These are phyloP conservation scores for Trichosanthes cucumerina DNA, from an alignment of 306 rosid species.

Conservation along the genomic window DNA sequence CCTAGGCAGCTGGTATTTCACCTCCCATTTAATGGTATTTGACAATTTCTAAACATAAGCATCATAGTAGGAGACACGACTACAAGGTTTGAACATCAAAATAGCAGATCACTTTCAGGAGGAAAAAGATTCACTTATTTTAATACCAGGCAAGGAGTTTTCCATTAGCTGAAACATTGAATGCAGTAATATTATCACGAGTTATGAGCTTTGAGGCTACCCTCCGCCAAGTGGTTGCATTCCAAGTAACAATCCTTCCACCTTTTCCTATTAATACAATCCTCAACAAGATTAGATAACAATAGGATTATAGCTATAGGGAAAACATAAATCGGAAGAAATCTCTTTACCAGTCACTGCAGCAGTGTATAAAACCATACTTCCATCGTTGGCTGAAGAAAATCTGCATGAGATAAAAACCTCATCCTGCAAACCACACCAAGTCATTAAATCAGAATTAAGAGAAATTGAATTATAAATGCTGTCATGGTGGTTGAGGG, in stretches of 20 bases:
- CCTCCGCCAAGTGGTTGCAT: slow-evolving; percentile 69
- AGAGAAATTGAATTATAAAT: not conserved
- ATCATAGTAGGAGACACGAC: not conserved
- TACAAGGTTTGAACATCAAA: not conserved
- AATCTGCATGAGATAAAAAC: slow-evolving; percentile 64
- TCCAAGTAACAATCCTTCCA: slow-evolving; percentile 77
- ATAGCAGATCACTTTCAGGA: slow-evolving; percentile 2
- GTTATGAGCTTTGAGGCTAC: slow-evolving; percentile 43
- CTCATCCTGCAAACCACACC: slow-evolving; percentile 46
- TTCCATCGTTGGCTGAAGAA: slow-evolving; percentile 38
- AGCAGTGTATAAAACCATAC: slow-evolving; percentile 50
- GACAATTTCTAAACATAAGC: not conserved
- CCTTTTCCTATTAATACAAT: slow-evolving; percentile 38
- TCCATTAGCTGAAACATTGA: slow-evolving; percentile 79
- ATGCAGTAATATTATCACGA: slow-evolving; percentile 54
- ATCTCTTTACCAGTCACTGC: slow-evolving; percentile 40
- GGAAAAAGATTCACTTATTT: not conserved
- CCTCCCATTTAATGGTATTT: not conserved
- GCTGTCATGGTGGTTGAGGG: not conserved
- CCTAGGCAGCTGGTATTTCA: not conserved
- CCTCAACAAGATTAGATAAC: slow-evolving; percentile 15
- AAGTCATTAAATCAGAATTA: not conserved
- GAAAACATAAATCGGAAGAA: not conserved
- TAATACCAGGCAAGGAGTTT: slow-evolving; percentile 78
- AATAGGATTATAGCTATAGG: not conserved